Percentiles rank a stretch among this genome's conserved stretches.
These are phyloP conservation scores for Ascochyta fabae DNA, from an alignment of 2,329 filamentous ascomycete genomes.

Conservation along the genomic window DNA sequence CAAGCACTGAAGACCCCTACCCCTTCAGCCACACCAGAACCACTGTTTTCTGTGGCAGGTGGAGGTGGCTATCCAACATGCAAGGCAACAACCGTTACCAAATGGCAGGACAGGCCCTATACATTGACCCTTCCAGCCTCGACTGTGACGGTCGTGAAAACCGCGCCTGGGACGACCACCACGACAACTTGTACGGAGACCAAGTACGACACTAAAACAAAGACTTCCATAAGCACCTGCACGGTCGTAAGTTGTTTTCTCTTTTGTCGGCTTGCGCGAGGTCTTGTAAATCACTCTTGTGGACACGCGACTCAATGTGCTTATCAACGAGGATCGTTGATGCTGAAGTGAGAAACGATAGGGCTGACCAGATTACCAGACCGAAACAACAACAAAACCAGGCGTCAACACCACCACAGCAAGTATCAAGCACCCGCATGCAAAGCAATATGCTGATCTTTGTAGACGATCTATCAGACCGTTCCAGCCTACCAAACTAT, in stretches of 20 bases:
- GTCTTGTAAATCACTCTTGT: background rate
- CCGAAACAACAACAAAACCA: constrained; percentile 7
- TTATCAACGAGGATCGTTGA: too few relatives aligned
- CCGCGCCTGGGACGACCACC: background rate
- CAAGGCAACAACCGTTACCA: constrained; percentile 1
- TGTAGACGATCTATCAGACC: constrained; percentile 1
- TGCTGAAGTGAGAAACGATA: background rate
- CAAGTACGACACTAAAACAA: constrained; percentile 7
- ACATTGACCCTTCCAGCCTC: background rate
- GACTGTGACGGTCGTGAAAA: background rate
- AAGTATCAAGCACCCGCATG: background rate
- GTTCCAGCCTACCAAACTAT: constrained; percentile 2
- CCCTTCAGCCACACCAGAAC: constrained; percentile 4
- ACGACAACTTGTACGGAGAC: constrained; percentile 15
- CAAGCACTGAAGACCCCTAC: constrained; percentile 1
- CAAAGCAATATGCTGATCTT: background rate
- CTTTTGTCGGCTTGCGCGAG: background rate
- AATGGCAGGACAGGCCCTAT: background rate
- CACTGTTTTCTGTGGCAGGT: background rate
- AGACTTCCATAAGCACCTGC: constrained; percentile 13
- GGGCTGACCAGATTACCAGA: background rate
- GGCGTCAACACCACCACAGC: constrained; percentile 9
- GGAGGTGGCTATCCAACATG: constrained; percentile 10
- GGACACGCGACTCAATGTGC: background rate
- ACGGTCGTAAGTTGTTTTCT: constrained; percentile 2